A percentile compares a stretch with the other conserved stretches of the same genome.
Conservation (phyloP, 2,329 filamentous ascomycete species). For the Cadophora luteo-olivacea region DNA sequence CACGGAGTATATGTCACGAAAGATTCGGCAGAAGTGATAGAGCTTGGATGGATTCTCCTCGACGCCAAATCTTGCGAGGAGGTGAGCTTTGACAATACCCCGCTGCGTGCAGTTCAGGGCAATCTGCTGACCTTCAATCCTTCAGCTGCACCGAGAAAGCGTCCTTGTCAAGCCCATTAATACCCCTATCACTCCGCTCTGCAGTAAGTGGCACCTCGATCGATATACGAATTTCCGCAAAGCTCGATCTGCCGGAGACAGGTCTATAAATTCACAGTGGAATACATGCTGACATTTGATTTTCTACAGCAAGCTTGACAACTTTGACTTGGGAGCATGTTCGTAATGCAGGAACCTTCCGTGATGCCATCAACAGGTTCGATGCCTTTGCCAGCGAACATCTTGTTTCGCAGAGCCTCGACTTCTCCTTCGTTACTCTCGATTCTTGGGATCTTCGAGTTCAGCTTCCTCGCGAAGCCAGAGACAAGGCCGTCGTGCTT, state of each 20-base stretch:
- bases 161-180: conserved; percentile 98
- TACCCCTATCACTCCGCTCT: conserved; percentile 96
- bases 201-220: conserved; percentile 75
- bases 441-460: conserved; percentile 99
- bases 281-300: conserved; percentile 35
- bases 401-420: conserved; percentile 86
- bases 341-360: conserved; percentile 94
- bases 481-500: conserved; percentile 96
- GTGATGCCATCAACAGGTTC: conserved; percentile 94
- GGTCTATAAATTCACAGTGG: background rate
- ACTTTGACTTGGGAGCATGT: conserved; percentile 99
- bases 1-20: conserved; percentile 99
- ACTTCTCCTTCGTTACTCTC: conserved; percentile 97
- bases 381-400: conserved; percentile 93
- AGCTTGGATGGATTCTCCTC: conserved; percentile 96
- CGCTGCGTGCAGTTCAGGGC: conserved; percentile 16
- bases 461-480: conserved; percentile 94
- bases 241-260: conserved; percentile 26
- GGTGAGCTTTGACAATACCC: conserved; percentile 61
- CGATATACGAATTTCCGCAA: conserved; percentile 22
- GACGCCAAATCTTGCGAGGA: conserved; percentile 92
- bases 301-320: conserved; percentile 81
- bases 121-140: conserved; percentile 32
- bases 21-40: conserved; percentile 98
- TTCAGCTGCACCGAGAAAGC: conserved; percentile 89